Conservation (phyloP, 768 basidiomycete species). For the Serendipita sp. region DNA sequence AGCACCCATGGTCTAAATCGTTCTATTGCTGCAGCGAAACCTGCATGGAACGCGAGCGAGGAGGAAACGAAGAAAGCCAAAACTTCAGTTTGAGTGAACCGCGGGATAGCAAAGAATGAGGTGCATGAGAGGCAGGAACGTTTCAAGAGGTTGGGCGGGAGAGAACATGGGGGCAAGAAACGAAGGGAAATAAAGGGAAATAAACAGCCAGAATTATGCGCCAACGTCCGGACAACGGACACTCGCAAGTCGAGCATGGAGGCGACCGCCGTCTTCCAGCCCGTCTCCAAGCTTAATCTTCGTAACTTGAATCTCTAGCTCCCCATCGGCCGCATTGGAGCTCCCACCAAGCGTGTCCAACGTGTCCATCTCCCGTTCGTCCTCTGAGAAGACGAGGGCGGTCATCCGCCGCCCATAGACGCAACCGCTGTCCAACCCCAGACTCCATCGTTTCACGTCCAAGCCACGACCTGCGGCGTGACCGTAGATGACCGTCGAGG, state of each 20-base stretch:
- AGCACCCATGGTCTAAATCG: no score
- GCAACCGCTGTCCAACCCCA: slow-evolving; percentile 81
- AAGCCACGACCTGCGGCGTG: slow-evolving; percentile 69
- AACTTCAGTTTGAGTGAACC: no score
- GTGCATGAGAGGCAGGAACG: no score
- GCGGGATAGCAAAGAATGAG: no score
- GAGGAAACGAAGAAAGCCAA: no score
- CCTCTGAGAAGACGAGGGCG: slow-evolving; percentile 38
- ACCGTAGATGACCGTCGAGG: slow-evolving; percentile 72
- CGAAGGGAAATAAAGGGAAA: no score
- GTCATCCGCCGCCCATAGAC: slow-evolving; percentile 51
- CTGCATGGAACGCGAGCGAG: no score
- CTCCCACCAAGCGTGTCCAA: slow-evolving; percentile 15
- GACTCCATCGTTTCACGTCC: slow-evolving; percentile 66
- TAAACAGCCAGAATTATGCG: neutral
- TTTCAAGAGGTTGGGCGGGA: no score
- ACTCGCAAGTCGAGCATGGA: slow-evolving; percentile 33
- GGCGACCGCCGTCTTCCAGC: slow-evolving; percentile 14
- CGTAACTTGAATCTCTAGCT: slow-evolving; percentile 15
- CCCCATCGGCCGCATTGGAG: slow-evolving; percentile 12
- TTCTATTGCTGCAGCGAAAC: no score
- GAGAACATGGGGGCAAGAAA: no score
- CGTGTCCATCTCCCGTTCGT: slow-evolving; percentile 16
- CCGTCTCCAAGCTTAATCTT: slow-evolving; percentile 42
- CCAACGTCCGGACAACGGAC: slow-evolving; percentile 18